Evolutionary conservation across 495 filamentous ascomycete genomes (phyloP), one percentile per base, ranked within the genome.

Genomic region (Articulospora tetracladia): DNA sequence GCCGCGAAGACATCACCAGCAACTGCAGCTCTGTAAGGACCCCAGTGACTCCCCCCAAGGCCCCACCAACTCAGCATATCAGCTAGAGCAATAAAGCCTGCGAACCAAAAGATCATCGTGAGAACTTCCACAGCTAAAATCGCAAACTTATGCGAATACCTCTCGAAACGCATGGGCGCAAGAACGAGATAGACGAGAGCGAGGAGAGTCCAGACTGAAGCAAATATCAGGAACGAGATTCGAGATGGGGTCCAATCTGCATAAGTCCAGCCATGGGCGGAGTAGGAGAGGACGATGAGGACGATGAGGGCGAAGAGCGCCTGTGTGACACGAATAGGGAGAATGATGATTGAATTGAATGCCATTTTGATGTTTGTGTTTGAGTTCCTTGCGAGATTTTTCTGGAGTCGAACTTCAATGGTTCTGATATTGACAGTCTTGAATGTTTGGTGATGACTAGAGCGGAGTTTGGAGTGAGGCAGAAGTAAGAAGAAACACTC

Each of bases 31-130:
- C 79, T 67, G 23, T 66, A 60, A 15, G 69, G 63, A 19, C 74
- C 70, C 68, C 77, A 79, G n/a, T 53, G 72, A 0, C 50, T 47
- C 50, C 65, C 51, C 39, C 60, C 66, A 8, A 57, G 55, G 1
- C 79, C 68, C 19, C 77, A 79, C 55, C 57, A 53, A 12, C 19
- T 49, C 47, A 89, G 69, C 58, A 78, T 76, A 3, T 83, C 85
- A 1, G 85, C 89, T 1, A 91, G 67, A 0, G 89, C 89, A 68
- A 95, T 85, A 60, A 88, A 88, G 25, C 90, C 90, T 0, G 86
- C 85, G 69, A 96, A 92, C 92, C 92, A 95, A 77, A 93, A 92
- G 36, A 93, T 79, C 77, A 84, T 86, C n/a, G 90, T 92, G 13
- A 93, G 49, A 47, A 74, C 73, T 61, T 93, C 88, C 28, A 88